Evolutionary conservation across 2,329 filamentous ascomycete species (phyloP).

Genomic region (Plectosphaerella plurivora): DNA sequence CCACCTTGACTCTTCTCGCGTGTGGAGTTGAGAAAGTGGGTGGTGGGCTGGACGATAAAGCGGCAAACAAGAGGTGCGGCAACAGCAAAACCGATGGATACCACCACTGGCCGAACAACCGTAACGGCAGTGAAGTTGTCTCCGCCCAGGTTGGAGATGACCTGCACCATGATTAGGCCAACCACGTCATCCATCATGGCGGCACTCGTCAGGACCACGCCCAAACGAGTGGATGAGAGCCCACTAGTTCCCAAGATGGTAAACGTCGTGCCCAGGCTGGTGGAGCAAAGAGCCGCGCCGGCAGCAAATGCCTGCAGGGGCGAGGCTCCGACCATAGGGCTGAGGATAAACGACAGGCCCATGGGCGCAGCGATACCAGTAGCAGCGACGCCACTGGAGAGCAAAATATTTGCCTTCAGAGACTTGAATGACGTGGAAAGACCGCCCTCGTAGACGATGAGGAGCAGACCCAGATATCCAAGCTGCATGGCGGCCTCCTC

Average conservation of each 20-base stretch:
- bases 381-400: slow-evolving; percentile 58
- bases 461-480: slow-evolving; percentile 68
- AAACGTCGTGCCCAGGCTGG: slow-evolving; percentile 67
- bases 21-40: slow-evolving; percentile 24
- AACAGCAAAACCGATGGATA: slow-evolving; percentile 47
- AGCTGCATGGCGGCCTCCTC: slow-evolving; percentile 58
- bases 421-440: slow-evolving; percentile 48
- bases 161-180: slow-evolving; percentile 71
- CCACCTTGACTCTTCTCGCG: slow-evolving; percentile 17
- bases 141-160: slow-evolving; percentile 61
- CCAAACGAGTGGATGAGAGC: slow-evolving; percentile 36
- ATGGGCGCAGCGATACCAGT: slow-evolving; percentile 64
- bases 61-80: slow-evolving; percentile 41
- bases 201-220: slow-evolving; percentile 64
- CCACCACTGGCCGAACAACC: slow-evolving; percentile 39
- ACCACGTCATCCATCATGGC: slow-evolving; percentile 82
- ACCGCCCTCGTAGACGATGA: slow-evolving; percentile 68
- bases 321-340: slow-evolving; percentile 41
- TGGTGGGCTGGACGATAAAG: slow-evolving; percentile 37
- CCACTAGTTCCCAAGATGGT: slow-evolving; percentile 44
- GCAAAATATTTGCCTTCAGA: slow-evolving; percentile 53
- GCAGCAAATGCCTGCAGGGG: slow-evolving; percentile 64
- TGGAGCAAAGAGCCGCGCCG: slow-evolving; percentile 70
- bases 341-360: slow-evolving; percentile 58
- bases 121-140: slow-evolving; percentile 22